Evolutionary conservation across 352 stramenopile genomes (phyloP).

Genomic region (Globisporangium middletonii): DNA sequence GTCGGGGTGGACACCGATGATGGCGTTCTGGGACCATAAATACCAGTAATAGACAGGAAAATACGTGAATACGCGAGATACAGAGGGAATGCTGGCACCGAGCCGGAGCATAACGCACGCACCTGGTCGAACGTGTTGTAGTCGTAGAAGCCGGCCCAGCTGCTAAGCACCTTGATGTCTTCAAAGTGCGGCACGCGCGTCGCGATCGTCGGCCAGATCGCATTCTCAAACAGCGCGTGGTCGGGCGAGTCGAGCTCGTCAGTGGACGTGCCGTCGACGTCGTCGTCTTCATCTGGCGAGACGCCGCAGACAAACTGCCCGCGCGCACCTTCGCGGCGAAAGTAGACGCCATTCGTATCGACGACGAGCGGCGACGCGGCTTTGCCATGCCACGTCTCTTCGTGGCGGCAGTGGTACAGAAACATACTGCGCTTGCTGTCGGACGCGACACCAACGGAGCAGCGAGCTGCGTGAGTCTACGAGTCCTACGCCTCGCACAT

Average conservation of each 20-base stretch:
- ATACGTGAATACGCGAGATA: background rate
- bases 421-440: slow-evolving; percentile 74
- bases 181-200: slow-evolving; percentile 71
- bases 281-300: slow-evolving; percentile 49
- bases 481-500: background rate
- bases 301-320: slow-evolving; percentile 73
- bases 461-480: background rate
- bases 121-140: slow-evolving; percentile 87
- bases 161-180: slow-evolving; percentile 69
- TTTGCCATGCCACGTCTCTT: slow-evolving; percentile 67
- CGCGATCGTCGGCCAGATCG: slow-evolving; percentile 81
- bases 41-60: background rate
- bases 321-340: slow-evolving; percentile 60
- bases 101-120: background rate
- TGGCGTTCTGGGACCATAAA: slow-evolving; percentile 48
- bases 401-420: slow-evolving; percentile 65
- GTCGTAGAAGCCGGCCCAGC: slow-evolving; percentile 83
- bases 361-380: slow-evolving; percentile 65
- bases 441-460: background rate
- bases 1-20: slow-evolving; percentile 74
- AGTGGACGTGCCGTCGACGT: slow-evolving; percentile 51
- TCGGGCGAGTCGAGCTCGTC: slow-evolving; percentile 69
- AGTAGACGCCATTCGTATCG: slow-evolving; percentile 74
- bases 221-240: slow-evolving; percentile 64
- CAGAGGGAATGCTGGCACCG: background rate